Evolutionary conservation across 139 green algal genomes (phyloP).

Genomic region (Haematococcus sp.): DNA sequence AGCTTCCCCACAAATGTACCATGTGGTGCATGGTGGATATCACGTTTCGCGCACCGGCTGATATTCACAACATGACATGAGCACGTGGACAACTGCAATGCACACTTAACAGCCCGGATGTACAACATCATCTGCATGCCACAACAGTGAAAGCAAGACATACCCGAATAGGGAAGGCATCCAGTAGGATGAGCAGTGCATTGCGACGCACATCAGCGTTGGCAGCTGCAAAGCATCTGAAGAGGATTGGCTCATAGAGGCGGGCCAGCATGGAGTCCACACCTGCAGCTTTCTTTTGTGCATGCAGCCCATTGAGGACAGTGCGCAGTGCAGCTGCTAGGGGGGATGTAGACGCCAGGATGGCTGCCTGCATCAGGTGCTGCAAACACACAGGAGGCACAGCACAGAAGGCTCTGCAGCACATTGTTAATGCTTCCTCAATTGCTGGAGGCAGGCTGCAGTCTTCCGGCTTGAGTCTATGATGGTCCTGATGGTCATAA

Average conservation of each 20-base stretch:
- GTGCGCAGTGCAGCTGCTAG: constrained; percentile 56
- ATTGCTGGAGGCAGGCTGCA: too few relatives aligned
- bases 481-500: too few relatives aligned
- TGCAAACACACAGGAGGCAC: constrained; percentile 36
- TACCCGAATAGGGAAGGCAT: constrained; percentile 78
- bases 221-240: constrained; percentile 53
- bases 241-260: constrained; percentile 83
- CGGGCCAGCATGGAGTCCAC: constrained; percentile 72
- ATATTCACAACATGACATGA: too few relatives aligned
- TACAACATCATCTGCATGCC: too few relatives aligned
- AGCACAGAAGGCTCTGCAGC: too few relatives aligned
- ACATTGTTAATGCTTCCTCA: too few relatives aligned
- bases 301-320: constrained; percentile 65
- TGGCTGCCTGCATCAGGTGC: constrained; percentile 60
- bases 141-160: not conserved
- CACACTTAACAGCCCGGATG: too few relatives aligned
- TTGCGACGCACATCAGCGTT: constrained; percentile 77
- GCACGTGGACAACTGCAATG: too few relatives aligned
- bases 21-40: too few relatives aligned
- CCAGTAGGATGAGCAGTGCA: constrained; percentile 63
- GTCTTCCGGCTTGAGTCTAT: too few relatives aligned
- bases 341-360: constrained; percentile 53
- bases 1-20: not conserved
- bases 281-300: constrained; percentile 43
- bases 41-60: too few relatives aligned